Base-by-base conservation (phyloP, 176 grass and related monocot genomes). In the Oryza officinalis region DNA sequence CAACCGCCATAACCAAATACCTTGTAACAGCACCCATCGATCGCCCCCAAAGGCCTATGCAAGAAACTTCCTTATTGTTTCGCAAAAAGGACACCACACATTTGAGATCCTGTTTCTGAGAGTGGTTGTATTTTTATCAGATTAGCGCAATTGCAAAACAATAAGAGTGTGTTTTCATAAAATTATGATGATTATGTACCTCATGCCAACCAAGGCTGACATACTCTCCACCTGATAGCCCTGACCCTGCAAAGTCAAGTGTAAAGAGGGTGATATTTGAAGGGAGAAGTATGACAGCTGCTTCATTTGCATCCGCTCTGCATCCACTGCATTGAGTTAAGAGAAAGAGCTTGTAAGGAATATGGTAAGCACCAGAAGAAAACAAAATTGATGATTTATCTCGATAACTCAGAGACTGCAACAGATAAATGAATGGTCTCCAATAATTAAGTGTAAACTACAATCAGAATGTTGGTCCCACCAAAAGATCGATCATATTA, bases 201-300 rank as follows among this genome's bases (percentile, higher is more conserved):
- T 99, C 96, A 67, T 99, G 93, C 96, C 96, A 99, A 92, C 96
- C 96, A 86, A 99, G 96, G 72, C 96, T 99, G 78, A 99, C 96
- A 91, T 94, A 94, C 44, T 99, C 89, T 80, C 96, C 96, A 57
- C 75, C 90, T 75, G 96, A 99, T 73, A 99, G 71, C 46, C 96
- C 96, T 75, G 96, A 99, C 44, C 96, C 96, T 14, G 96, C 94
- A 85, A 99, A 99, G 67, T 99, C 96, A 89, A 96, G 96, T 68
- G 96, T 87, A 80, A 99, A 99, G 63, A 99, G 85, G 35, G 96
- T 92, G 67, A 99, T 99, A 87, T 99, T 99, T 87, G 93, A 96
- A 85, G 96, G 96, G 77, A 99, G 89, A 85, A 99, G 91, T 87
- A 99, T 89, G 35, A 99, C 91, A 33, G 91, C 93, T 7, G 96